These are phyloP conservation scores for Hysterium pulicare DNA, from an alignment of 2,329 filamentous ascomycete genomes.

Conservation along the genomic window DNA sequence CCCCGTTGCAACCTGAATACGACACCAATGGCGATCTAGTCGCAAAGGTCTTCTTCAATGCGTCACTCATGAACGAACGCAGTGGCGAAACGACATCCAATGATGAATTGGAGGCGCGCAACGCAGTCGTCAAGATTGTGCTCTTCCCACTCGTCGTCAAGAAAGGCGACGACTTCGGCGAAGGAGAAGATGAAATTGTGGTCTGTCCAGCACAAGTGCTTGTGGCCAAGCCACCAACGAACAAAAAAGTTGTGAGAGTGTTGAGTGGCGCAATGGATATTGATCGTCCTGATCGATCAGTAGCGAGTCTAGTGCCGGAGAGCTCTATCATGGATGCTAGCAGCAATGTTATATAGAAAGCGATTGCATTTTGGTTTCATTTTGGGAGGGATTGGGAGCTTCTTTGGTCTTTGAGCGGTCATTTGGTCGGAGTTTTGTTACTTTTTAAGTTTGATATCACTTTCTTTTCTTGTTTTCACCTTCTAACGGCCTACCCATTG, in stretches of 20 bases:
- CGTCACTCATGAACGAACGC: constrained; percentile 90
- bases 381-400: no score
- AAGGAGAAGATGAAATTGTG: constrained; percentile 90
- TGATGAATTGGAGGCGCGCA: constrained; percentile 73
- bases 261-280: constrained; percentile 51
- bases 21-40: constrained; percentile 87
- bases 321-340: constrained; percentile 35
- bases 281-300: constrained; percentile 25
- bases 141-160: constrained; percentile 96
- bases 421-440: no score
- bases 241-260: constrained; percentile 50
- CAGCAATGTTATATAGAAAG: no score
- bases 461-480: no score
- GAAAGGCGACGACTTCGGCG: constrained; percentile 83
- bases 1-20: constrained; percentile 90
- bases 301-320: constrained; percentile 25
- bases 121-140: constrained; percentile 81
- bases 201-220: constrained; percentile 94
- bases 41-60: constrained; percentile 87
- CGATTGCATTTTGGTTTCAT: no score
- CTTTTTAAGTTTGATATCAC: no score
- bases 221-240: constrained; percentile 53
- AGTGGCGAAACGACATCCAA: constrained; percentile 68
- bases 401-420: no score
- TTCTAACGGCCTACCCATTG: no score